Evolutionary conservation across 495 filamentous ascomycete species (phyloP).

Genomic region (Staphylotrichum tortipilum): DNA sequence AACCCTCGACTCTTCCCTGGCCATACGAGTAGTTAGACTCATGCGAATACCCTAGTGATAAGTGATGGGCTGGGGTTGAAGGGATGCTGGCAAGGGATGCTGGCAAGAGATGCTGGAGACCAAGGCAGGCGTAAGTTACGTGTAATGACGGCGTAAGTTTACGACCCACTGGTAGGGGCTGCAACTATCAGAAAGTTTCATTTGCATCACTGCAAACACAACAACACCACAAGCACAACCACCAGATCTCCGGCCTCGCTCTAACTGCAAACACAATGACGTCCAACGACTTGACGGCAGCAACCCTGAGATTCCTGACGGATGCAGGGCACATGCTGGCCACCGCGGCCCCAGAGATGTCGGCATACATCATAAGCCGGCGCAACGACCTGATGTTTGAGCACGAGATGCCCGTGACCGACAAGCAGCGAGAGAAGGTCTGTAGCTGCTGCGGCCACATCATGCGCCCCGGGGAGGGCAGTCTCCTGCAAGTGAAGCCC

Average conservation of each 20-base stretch:
- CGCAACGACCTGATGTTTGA: slow-evolving; percentile 35
- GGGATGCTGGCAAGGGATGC: too few species aligned
- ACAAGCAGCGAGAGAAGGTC: slow-evolving; percentile 36
- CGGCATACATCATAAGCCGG: slow-evolving; percentile 41
- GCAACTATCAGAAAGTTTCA: background rate
- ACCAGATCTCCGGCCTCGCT: background rate
- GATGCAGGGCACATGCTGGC: slow-evolving; percentile 45
- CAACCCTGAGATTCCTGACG: slow-evolving; percentile 34
- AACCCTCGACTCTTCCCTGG: too few species aligned
- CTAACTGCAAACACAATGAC: slow-evolving; percentile 17
- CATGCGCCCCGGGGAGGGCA: slow-evolving; percentile 37
- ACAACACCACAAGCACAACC: background rate
- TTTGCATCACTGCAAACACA: background rate
- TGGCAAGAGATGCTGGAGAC: too few species aligned
- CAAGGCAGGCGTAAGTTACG: too few species aligned
- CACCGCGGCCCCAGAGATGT: slow-evolving; percentile 37
- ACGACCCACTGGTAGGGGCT: background rate
- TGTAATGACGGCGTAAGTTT: background rate
- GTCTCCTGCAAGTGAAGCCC: slow-evolving; percentile 27
- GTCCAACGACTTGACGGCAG: slow-evolving; percentile 16
- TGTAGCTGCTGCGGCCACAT: slow-evolving; percentile 47
- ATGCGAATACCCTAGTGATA: too few species aligned
- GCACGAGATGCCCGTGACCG: slow-evolving; percentile 32
- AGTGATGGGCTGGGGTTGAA: too few species aligned
- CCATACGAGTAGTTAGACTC: background rate